These are phyloP conservation scores for Saturnispora mendoncae DNA, from an alignment of 805 yeast genomes.

Conservation along the genomic window DNA sequence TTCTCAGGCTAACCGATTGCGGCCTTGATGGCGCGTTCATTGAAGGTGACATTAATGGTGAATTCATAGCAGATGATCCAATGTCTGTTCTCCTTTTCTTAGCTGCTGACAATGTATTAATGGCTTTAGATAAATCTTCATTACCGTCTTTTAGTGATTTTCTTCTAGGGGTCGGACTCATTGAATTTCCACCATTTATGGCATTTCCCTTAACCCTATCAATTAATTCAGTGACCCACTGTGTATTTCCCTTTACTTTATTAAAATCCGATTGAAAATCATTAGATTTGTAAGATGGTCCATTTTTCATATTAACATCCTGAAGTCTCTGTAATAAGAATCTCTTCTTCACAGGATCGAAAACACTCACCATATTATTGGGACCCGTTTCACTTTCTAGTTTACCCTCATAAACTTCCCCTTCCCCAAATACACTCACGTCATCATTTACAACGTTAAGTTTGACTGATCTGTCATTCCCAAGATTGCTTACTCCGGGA, in stretches of 20 bases:
- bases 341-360: constrained; percentile 3
- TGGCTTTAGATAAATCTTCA: constrained; percentile 4
- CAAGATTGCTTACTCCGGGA: no score
- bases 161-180: neutral
- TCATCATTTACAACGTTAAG: neutral
- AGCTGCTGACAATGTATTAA: constrained; percentile 1
- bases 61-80: neutral
- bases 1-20: neutral
- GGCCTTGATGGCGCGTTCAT: neutral
- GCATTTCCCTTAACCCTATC: neutral
- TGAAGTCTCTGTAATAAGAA: constrained; percentile 1
- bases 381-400: neutral
- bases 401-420: neutral
- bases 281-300: no score
- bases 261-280: no score
- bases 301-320: neutral
- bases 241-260: neutral
- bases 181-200: neutral
- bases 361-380: constrained; percentile 3
- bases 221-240: constrained; percentile 1
- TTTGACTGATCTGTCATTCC: neutral
- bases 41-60: neutral
- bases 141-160: no score
- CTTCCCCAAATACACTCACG: neutral
- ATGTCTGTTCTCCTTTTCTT: constrained; percentile 5